Base-by-base conservation (phyloP, 2,329 filamentous ascomycete genomes). In the Aspergillus intermedius region DNA sequence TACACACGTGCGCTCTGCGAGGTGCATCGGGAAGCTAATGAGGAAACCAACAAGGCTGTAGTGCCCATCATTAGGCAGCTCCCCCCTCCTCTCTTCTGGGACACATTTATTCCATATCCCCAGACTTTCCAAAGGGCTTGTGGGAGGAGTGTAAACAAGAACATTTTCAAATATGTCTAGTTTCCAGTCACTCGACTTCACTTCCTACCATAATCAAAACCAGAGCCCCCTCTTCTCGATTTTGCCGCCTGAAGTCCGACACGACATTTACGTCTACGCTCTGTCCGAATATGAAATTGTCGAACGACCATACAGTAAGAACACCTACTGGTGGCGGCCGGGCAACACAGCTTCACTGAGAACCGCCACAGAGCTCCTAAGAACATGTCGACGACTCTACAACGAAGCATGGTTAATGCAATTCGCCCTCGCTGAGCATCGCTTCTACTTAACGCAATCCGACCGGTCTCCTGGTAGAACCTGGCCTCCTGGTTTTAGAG, bases 231-330 rank as follows among this genome's bases (percentile, higher is more conserved):
- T 76, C 0, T 75, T 73, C 53, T 37, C 47, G 1, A 4, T 28
- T 28, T 56, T 80, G 0, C 77, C 78, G 0, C 68, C 70, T 13
- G 78, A 81, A 57, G 54, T 81, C 12, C 73, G 78, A 47, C 66
- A 67, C 50, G 56, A 63, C 1, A 76, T 81, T 44, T 81, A 77
- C 56, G 49, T 61, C 8, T 64, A 61, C 41, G 68, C 62, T 0
- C 58, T 77, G 3, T 60, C 67, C 5, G 69, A 71, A 25, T 70
- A 66, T 28, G 64, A 68, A 8, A 70, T 73, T 37, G 49, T 45
- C 2, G 37, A 48, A 2, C 37, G 44, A 10, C 45, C 52, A 3
- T 73, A 71, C 57, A 44, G 21, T 1, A 40, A 48, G 5, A 47
- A 60, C 2, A 67, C 71, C 3, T 71, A 63, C 54, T 76, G 69